Conservation (phyloP, 75 land plant species). For the Picea sitchensis region DNA sequence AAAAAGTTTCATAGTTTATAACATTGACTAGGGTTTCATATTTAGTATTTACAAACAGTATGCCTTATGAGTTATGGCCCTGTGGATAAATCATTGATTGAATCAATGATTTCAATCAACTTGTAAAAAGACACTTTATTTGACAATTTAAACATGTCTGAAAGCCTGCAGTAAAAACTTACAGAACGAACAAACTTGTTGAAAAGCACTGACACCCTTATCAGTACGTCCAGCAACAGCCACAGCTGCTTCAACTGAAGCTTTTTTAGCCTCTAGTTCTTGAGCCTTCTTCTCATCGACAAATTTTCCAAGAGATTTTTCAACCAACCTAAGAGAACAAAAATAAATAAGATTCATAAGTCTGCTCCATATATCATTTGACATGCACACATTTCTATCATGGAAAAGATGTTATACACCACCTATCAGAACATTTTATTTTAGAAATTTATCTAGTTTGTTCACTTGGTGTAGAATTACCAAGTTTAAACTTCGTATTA, state of each 20-base stretch:
- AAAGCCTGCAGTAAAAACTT: slow-evolving; percentile 13
- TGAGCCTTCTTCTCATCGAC: slow-evolving; percentile 63
- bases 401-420: neutral
- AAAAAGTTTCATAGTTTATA: no score
- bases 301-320: slow-evolving; percentile 60
- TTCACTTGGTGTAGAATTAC: neutral
- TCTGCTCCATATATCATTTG: neutral
- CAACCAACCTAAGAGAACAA: slow-evolving; percentile 43
- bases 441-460: neutral
- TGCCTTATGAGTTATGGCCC: neutral
- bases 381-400: neutral
- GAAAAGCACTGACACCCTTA: slow-evolving; percentile 73
- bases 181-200: slow-evolving; percentile 92
- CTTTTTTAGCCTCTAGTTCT: slow-evolving; percentile 35
- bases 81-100: neutral
- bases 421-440: neutral
- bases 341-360: neutral
- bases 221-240: slow-evolving; percentile 88
- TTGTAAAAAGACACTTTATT: neutral
- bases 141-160: neutral
- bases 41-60: neutral
- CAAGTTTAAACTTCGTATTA: neutral
- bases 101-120: neutral
- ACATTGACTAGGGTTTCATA: no score
- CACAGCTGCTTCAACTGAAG: slow-evolving; percentile 51